phyloP scores from a whole-genome alignment of 306 rosid species.

The Corylus heterophylla region DNA sequence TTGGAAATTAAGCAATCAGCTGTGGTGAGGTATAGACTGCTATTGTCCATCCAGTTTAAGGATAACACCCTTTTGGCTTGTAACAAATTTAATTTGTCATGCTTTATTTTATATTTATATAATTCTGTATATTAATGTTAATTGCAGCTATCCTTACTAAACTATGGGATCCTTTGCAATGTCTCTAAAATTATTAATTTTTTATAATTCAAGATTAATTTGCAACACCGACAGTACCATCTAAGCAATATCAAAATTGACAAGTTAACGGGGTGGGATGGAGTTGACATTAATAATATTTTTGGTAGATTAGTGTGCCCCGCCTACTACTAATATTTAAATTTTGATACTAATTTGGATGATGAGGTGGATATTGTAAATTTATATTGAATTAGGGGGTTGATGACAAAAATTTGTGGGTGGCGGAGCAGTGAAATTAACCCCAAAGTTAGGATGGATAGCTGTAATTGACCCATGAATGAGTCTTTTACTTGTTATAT shows the following conservation, averaged over 20 bases:
- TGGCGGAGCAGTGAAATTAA: neutral
- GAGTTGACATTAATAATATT: neutral
- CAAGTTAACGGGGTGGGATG: neutral
- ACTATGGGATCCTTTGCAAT: neutral
- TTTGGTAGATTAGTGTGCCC: neutral
- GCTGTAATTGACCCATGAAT: neutral
- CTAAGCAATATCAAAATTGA: neutral
- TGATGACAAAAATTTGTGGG: neutral
- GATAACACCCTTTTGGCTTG: neutral
- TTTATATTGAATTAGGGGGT: neutral
- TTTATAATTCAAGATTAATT: too few relatives aligned
- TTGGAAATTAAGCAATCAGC: constrained; percentile 2
- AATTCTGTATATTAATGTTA: neutral
- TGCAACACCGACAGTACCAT: too few relatives aligned
- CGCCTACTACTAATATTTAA: neutral
- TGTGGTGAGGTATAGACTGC: neutral
- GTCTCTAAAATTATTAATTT: neutral
- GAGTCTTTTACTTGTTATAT: constrained; percentile 19
- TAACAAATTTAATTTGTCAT: neutral
- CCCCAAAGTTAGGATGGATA: neutral
- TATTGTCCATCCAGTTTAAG: constrained; percentile 18
- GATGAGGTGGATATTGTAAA: neutral
- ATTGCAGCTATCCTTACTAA: neutral
- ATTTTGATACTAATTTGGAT: neutral
- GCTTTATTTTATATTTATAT: neutral